These are phyloP conservation scores for Rhinocladiella mackenziei DNA, from an alignment of 2,329 filamentous ascomycete genomes.

Conservation along the genomic window DNA sequence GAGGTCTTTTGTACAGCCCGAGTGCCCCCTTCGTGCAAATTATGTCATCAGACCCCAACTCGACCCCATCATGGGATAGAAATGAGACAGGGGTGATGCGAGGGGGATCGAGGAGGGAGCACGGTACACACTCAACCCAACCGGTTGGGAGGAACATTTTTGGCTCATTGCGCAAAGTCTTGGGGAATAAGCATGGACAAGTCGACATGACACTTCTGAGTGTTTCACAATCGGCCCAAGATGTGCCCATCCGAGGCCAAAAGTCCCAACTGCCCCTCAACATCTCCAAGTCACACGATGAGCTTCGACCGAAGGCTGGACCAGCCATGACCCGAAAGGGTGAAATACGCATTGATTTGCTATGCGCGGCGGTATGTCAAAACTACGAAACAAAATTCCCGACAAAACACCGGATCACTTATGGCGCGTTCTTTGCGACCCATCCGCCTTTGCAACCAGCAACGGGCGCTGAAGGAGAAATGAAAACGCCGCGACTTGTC, in stretches of 20 bases:
- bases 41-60: constrained; percentile 60
- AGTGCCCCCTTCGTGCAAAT: constrained; percentile 67
- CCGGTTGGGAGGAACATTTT: constrained; percentile 82
- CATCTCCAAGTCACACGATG: constrained; percentile 44
- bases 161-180: constrained; percentile 75
- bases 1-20: constrained; percentile 79
- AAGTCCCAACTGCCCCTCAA: constrained; percentile 43
- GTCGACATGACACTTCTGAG: constrained; percentile 25
- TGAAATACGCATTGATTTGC: constrained; percentile 69
- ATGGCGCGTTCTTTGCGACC: constrained; percentile 17
- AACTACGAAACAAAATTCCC: constrained; percentile 73
- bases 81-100: constrained; percentile 18
- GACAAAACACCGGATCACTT: constrained; percentile 22
- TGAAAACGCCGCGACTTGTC: constrained; percentile 33
- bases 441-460: constrained; percentile 11
- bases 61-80: constrained; percentile 42
- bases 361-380: constrained; percentile 73
- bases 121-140: constrained; percentile 9
- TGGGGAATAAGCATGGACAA: constrained; percentile 58
- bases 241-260: constrained; percentile 28
- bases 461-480: constrained; percentile 1
- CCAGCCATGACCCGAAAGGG: constrained; percentile 36
- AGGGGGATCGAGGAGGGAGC: constrained; percentile 9
- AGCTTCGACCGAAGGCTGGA: constrained; percentile 40
- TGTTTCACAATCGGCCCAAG: constrained; percentile 23